Conservation (phyloP, 2,329 filamentous ascomycete genomes). For the Hymenotorrendiella dingleyae region DNA sequence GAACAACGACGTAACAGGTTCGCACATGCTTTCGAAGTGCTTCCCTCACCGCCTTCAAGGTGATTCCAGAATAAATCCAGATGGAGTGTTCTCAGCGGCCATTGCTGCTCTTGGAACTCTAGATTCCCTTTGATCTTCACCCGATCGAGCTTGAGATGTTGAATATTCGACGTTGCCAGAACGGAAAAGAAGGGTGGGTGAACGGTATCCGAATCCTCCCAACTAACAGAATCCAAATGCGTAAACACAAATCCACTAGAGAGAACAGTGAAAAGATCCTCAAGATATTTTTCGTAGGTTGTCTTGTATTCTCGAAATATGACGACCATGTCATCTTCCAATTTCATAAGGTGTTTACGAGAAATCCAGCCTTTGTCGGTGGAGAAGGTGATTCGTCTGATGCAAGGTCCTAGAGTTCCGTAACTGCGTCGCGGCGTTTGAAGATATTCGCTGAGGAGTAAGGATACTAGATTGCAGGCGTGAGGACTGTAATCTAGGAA, state of each 20-base stretch:
- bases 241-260: neutral
- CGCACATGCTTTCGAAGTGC: neutral
- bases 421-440: neutral
- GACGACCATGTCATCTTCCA: neutral
- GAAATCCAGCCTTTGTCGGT: neutral
- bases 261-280: neutral
- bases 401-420: neutral
- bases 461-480: neutral
- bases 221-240: neutral
- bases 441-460: neutral
- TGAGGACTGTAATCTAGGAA: conserved; percentile 5
- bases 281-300: neutral
- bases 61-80: neutral
- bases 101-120: neutral
- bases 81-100: neutral
- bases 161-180: neutral
- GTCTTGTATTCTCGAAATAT: neutral
- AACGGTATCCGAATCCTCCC: neutral
- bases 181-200: neutral
- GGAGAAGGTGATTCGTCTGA: neutral
- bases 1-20: neutral
- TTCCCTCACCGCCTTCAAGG: neutral
- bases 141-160: neutral
- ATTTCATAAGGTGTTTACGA: neutral
- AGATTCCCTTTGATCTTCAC: neutral